phyloP scores from a whole-genome alignment of 2,329 filamentous ascomycete species.

The Colletotrichum caudatum region DNA sequence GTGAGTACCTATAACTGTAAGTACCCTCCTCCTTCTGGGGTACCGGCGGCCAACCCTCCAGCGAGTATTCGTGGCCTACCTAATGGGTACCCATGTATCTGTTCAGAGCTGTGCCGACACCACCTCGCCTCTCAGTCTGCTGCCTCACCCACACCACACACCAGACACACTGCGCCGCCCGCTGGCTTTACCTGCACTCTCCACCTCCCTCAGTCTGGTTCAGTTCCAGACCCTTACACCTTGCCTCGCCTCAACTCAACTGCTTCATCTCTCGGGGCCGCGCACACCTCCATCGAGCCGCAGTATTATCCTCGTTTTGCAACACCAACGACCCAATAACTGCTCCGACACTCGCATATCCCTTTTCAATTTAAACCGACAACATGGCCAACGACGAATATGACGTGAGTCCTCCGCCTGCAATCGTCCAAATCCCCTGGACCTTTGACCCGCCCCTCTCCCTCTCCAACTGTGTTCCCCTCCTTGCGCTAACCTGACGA shows the following conservation, averaged over 20 bases:
- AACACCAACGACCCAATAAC: conserved; percentile 45
- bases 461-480: conserved; percentile 46
- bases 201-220: conserved; percentile 34
- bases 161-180: conserved; percentile 16
- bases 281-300: conserved; percentile 40
- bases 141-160: conserved; percentile 16
- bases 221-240: conserved; percentile 41
- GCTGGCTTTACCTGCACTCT: conserved; percentile 27
- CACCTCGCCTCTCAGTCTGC: conserved; percentile 25
- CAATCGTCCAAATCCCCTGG: conserved; percentile 19
- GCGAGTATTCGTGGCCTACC: conserved; percentile 24
- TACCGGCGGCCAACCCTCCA: not conserved
- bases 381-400: conserved; percentile 99
- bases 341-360: conserved; percentile 43
- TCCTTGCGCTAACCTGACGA: conserved; percentile 42
- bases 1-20: too few relatives aligned
- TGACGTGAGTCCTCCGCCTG: conserved; percentile 77
- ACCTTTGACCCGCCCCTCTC: conserved; percentile 33
- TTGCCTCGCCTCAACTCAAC: conserved; percentile 40
- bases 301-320: conserved; percentile 37
- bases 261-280: conserved; percentile 42
- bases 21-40: not conserved
- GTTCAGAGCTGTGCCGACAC: conserved; percentile 33
- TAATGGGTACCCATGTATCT: not conserved
- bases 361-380: conserved; percentile 51